Base-by-base conservation (phyloP, 345 rosid species). In the Arabidopsis suecica region DNA sequence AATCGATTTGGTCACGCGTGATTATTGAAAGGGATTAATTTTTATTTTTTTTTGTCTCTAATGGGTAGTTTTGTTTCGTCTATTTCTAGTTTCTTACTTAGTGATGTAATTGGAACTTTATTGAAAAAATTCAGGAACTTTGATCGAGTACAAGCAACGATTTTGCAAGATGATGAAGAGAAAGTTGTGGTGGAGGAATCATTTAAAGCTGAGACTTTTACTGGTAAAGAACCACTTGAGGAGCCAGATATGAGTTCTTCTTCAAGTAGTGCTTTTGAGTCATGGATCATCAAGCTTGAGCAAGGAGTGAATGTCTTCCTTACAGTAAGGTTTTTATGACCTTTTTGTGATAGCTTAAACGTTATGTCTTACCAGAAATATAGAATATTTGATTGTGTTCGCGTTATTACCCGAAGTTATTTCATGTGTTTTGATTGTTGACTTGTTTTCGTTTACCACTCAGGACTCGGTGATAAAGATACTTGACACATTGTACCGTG, bases 401-500 rank as follows among this genome's bases (percentile, higher is more conserved):
- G 36, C 0, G 3, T 63, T 7, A 36, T 36, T 7, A 47, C 9
- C 6, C 11, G 23, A n/a, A 16, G n/a, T n/a, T 40, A 9, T 53
- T 1, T 22, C 5, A 38, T 51, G 9, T 13, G 4, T 69, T 54
- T 1, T 44, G 33, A 49, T 69, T 56, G 45, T 16, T 33, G 47
- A 23, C 41, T 78, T 68, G 71, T 40, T 71, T 44, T 41, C 5
- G 57, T 65, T 49, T 4, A 0, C 61, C 1, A 3, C 3, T 22
- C 86, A 95, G 99, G 97, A 95, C 65, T 78, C 99, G 0, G 96
- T 95, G 79, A 89, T 92, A 51, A 89, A 82, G 87, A 82, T 95
- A 81, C 97, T 95, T 37, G 97, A 95, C 73, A 78, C 87, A 9
- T 37, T 95, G 80, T 95, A 95, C 60, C 88, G 63, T 70, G 99